A percentile compares a stretch with the other conserved stretches of the same genome.
Evolutionary conservation across 1,284 basidiomycete genomes (phyloP).

Genomic region (Lentinus polychrous): DNA sequence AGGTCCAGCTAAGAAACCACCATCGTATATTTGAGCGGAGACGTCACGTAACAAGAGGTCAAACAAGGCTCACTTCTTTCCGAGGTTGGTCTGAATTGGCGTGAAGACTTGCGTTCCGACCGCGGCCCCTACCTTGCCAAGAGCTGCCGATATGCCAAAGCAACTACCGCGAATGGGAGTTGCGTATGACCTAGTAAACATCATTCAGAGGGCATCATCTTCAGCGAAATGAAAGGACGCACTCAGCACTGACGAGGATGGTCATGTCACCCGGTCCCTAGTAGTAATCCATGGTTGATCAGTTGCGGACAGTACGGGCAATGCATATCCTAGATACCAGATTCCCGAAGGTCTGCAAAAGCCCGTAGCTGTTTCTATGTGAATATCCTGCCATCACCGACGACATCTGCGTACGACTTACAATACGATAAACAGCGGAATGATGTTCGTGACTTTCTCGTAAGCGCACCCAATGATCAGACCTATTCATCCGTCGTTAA

Average conservation of each 20-base stretch:
- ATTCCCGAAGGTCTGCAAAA: constrained; percentile 70
- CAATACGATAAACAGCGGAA: constrained; percentile 65
- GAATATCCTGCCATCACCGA: constrained; percentile 10
- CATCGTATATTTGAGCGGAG: neutral
- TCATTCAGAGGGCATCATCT: constrained; percentile 5
- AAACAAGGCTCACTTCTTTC: constrained; percentile 40
- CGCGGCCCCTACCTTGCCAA: constrained; percentile 74
- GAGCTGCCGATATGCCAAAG: constrained; percentile 64
- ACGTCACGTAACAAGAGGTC: too few relatives aligned
- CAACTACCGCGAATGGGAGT: constrained; percentile 65
- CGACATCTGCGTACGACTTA: constrained; percentile 27
- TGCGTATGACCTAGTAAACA: constrained; percentile 45
- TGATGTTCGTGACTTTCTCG: constrained; percentile 58
- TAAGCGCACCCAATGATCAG: constrained; percentile 65
- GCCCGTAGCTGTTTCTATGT: constrained; percentile 41
- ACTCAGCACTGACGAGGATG: constrained; percentile 62
- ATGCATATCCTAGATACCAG: constrained; percentile 31
- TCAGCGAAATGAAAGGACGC: constrained; percentile 22
- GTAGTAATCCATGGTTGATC: neutral
- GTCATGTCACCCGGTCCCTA: constrained; percentile 73
- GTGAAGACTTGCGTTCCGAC: constrained; percentile 74
- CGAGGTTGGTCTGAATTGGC: constrained; percentile 63
- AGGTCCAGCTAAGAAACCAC: constrained; percentile 46
- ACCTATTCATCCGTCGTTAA: constrained; percentile 23
- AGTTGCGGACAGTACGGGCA: neutral